Evolutionary conservation across 2,329 filamentous ascomycete species (phyloP).

Genomic region (Pseudogymnoascus sp.): DNA sequence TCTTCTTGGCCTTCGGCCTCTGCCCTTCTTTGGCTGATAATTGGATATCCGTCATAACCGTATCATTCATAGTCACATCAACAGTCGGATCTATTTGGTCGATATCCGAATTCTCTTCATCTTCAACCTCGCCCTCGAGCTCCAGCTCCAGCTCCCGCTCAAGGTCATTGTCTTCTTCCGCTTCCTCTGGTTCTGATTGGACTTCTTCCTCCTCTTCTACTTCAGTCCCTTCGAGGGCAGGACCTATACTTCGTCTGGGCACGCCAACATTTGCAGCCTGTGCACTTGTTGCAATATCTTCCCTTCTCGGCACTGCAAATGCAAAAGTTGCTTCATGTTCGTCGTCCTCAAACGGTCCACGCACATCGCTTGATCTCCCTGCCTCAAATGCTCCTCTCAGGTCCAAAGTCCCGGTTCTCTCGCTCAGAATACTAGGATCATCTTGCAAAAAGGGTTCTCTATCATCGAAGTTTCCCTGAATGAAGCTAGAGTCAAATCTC

Average conservation of each 20-base stretch:
- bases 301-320: conserved; percentile 26
- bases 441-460: conserved; percentile 12
- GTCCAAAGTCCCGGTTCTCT: conserved; percentile 18
- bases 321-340: conserved; percentile 29
- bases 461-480: conserved; percentile 19
- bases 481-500: conserved; percentile 25
- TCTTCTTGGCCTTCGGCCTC: conserved; percentile 37
- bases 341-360: conserved; percentile 20
- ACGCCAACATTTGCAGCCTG: not conserved
- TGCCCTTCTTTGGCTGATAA: not conserved
- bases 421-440: not conserved
- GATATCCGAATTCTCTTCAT: conserved; percentile 18
- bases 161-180: conserved; percentile 20
- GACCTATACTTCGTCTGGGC: not conserved
- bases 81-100: conserved; percentile 1
- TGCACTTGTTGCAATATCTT: not conserved
- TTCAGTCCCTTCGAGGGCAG: conserved; percentile 9
- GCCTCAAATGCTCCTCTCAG: conserved; percentile 16
- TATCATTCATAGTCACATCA: conserved; percentile 17
- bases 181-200: conserved; percentile 13
- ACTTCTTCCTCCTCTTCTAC: conserved; percentile 15
- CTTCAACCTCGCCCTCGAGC: conserved; percentile 23
- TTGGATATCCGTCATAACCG: conserved; percentile 11
- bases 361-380: conserved; percentile 25
- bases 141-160: conserved; percentile 21